Base-by-base conservation (phyloP, 2,329 filamentous ascomycete genomes). In the Geoglossum cookeanum region DNA sequence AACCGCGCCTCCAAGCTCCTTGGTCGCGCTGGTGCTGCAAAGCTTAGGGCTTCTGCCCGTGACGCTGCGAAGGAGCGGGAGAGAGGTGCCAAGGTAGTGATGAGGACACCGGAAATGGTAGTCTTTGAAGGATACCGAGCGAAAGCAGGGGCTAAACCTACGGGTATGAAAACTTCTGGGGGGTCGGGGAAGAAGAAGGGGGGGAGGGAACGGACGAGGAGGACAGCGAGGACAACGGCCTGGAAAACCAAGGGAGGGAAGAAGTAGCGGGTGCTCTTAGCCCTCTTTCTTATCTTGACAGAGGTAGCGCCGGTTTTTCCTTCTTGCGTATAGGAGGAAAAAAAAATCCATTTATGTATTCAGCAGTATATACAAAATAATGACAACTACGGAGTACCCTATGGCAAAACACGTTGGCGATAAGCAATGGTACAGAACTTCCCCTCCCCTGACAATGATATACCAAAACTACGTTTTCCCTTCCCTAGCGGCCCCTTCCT, bases 41-140 rank as follows among this genome's bases (percentile, higher is more conserved):
- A 76, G 60, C 69, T 77, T 62, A 56, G 64, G 61, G 53, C 62
- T 69, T 57, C 68, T 68, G 59, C 65, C 30, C 52, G 51, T 7
- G 27, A 11, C 44, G 32, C 30, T 55, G 55, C 45, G 39, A 59
- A 57, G 51, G 58, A 45, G 33, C 54, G 57, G 56, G 27, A 29
- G 49, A 42, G 47, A 54, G 35, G 55, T 33, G 27, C 32, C 32
- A 37, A n/a, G 13, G 61, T 63, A 35, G 64, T 62, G 13, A 68
- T 66, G 9, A 71, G 79, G 69, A 75, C 77, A 1, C 83, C 84
- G 0, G 84, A 89, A 68, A 74, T 75, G 15, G 79, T 90, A 61
- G 78, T 90, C n/a, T 90, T 91, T 64, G 87, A 94, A 68, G 87
- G 87, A 0, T 81, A 84, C 61, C 77, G 87, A 57, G 87, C 87